Evolutionary conservation across 257 asterid species (phyloP), one percentile per base, ranked within the genome.

Genomic region (Nicotiana knightiana): DNA sequence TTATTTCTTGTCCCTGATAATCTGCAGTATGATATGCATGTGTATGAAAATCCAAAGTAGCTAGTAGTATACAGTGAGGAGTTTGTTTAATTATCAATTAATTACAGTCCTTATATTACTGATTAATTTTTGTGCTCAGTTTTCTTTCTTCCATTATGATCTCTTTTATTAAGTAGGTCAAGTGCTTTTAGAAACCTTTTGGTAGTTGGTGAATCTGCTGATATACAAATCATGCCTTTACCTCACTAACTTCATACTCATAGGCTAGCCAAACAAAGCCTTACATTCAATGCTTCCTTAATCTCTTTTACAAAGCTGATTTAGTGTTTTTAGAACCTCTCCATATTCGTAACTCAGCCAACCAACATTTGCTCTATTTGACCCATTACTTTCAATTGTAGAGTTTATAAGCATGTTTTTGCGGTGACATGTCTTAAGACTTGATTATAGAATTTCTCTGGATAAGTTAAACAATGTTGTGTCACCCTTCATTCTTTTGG

Each of bases 191-290:
- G 6, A 70, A 70, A 43, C 37, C 59, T 70, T 21, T 70, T 21
- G 58, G 78, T 70, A 70, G 78, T 43, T 70, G 77, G 58, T 21
- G 78, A 70, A 70, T 53, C 59, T 70, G 78, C 37, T 43, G 59
- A 12, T 70, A 57, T 46, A 46, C 59, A 71, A 11, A 43, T 43
- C 78, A 71, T 6, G 78, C 59, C 21, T 24, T 71, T 21, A 24
- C 33, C 78, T 68, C 78, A 10, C 21, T 21, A 9, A 70, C 77
- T 46, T 70, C 78, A 21, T 70, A 21, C 51, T 43, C 51, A 43
- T 43, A 43, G 51, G 51, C 51, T 43, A 43, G 51, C 51, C 51
- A 43, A 43, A 9, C 12, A 43, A 43, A 43, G 51, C 51, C 12
- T 71, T 71, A 17, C 35, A 71, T 46, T 43, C 32, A 13, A 21